phyloP scores from a whole-genome alignment of 2,329 filamentous ascomycete species.

The Colletotrichum eleusines region DNA sequence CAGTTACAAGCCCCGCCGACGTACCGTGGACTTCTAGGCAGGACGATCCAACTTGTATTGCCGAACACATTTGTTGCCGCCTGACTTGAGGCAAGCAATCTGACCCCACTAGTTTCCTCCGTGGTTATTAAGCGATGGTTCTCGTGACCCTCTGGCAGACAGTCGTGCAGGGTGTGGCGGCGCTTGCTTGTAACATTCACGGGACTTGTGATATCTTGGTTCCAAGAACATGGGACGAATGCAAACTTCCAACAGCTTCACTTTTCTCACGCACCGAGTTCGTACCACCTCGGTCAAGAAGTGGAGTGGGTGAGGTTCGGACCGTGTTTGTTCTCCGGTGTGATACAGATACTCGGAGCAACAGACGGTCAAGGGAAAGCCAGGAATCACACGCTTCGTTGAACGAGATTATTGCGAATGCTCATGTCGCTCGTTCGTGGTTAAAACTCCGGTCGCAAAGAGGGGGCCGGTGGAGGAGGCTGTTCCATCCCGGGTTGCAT shows the following conservation, averaged over 20 bases:
- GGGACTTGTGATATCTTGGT: not conserved
- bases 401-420: no score
- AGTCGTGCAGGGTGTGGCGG: not conserved
- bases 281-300: conserved; percentile 18
- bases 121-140: no score
- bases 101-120: not conserved
- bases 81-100: not conserved
- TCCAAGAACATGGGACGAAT: not conserved
- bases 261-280: not conserved
- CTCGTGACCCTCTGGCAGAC: not conserved
- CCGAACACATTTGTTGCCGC: not conserved
- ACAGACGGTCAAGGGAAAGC: not conserved
- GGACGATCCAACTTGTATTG: not conserved
- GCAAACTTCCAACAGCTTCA: not conserved
- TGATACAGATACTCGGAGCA: not conserved
- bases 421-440: not conserved
- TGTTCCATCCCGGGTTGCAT: not conserved
- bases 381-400: not conserved
- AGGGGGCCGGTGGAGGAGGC: not conserved
- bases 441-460: not conserved
- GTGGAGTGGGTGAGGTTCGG: conserved; percentile 2
- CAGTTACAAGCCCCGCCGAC: not conserved
- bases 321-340: not conserved
- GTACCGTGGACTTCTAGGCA: not conserved
- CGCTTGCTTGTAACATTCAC: not conserved